Base-by-base conservation (phyloP, 225 moss, liverwort and hornwort genomes). In the Climacium dendroides region DNA sequence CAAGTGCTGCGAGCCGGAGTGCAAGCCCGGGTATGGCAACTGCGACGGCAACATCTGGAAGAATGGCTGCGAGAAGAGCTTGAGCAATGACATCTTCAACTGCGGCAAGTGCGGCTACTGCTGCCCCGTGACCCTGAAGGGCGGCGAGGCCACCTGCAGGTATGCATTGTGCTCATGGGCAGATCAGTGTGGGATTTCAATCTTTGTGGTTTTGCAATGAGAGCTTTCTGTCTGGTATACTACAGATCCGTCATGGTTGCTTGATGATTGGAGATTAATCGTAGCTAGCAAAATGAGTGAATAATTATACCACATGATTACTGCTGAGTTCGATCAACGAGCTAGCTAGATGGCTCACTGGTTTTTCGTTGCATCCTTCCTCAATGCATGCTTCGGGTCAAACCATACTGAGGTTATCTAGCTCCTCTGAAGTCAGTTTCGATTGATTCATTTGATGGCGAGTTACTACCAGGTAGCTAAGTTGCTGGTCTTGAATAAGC, bases 141-240 rank as follows among this genome's bases (percentile, higher is more conserved):
- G 82, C 85, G 88, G 77, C 61, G 82, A 77, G 85, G 77, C 82
- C 26, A 85, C 82, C 20, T 88, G 90, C 90, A 87, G 74, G 90
- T 73, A 81, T 15, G 34, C 6, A 62, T 45, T 23, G 25, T 35
- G 9, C n/a, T 20, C 6, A 30, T 2, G 1, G 30, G 13, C 20
- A 19, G 7, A 50, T 48, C 3, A 30, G 45, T 45, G 8, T 45
- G 8, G 45, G 45, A 45, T 6, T 45, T 8, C 45, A 50, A 15
- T 26, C 11, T 50, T 37, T 22, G 19, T 22, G 13, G 34, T 34
- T 8, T 13, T 1, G 13, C 34, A 6, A 6, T 73, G 11, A 19
- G 47, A 25, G 6, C 7, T 74, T 32, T 2, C 6, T 48, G 32
- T 11, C 0, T 32, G 47, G 10, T 28, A 10, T 4, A 3, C 11